Conservation (phyloP, 495 filamentous ascomycete species). For the Penicillium flavigenum region DNA sequence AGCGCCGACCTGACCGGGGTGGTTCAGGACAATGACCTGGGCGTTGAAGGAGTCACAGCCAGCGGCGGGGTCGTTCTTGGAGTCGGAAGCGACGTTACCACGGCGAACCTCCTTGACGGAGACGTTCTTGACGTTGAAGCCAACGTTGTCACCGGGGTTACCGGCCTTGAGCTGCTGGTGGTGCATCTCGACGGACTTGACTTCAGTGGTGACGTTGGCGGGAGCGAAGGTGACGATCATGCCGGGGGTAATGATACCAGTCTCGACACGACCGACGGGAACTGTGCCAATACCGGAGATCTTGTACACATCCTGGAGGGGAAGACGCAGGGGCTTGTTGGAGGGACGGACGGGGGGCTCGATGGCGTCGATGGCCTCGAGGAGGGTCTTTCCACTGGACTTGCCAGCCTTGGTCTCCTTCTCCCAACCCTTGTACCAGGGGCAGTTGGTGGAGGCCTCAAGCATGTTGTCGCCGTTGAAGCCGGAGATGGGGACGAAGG, state of each 20-base stretch:
- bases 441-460: conserved; percentile 85
- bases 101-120: conserved; percentile 99
- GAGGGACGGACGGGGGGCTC: conserved; percentile 79
- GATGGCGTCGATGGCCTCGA: conserved; percentile 98
- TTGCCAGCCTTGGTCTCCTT: conserved; percentile 97
- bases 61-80: conserved; percentile 97
- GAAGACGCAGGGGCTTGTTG: conserved; percentile 97
- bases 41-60: conserved; percentile 93
- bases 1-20: conserved; percentile 98
- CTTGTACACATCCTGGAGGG: conserved; percentile 99
- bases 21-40: conserved; percentile 99
- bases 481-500: conserved; percentile 99
- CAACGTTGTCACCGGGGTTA: conserved; percentile 98
- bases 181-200: conserved; percentile 99
- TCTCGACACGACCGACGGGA: conserved; percentile 99
- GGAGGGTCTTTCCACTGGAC: conserved; percentile 91
- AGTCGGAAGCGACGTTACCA: conserved; percentile 99
- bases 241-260: conserved; percentile 94
- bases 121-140: conserved; percentile 99
- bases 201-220: conserved; percentile 99
- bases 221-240: conserved; percentile 91
- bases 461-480: conserved; percentile 99
- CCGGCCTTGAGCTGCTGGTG: conserved; percentile 98
- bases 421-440: conserved; percentile 99
- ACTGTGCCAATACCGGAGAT: conserved; percentile 99